A percentile compares a stretch with the other conserved stretches of the same genome.
Evolutionary conservation across 352 stramenopile genomes (phyloP).

Genomic region (Plasmopara muralis): DNA sequence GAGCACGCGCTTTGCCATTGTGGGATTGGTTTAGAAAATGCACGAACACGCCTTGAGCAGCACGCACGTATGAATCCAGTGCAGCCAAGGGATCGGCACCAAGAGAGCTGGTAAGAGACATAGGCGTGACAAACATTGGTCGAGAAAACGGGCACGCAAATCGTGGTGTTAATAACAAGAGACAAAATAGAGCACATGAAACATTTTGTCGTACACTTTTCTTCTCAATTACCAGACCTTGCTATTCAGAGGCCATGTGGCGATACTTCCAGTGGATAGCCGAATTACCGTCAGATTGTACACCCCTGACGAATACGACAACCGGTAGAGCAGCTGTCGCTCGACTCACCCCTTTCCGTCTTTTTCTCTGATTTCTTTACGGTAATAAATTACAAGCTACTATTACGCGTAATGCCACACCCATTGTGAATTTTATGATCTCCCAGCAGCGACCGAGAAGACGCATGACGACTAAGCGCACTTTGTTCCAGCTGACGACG

Average conservation of each 20-base stretch:
- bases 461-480: constrained; percentile 17
- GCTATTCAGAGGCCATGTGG: too few relatives aligned
- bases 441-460: constrained; percentile 12
- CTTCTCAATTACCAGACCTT: too few relatives aligned
- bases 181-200: too few relatives aligned
- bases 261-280: too few relatives aligned
- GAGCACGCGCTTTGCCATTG: constrained; percentile 21
- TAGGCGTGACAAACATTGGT: not conserved
- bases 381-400: constrained; percentile 21
- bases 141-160: not conserved
- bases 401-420: constrained; percentile 9
- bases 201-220: too few relatives aligned
- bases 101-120: not conserved
- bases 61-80: constrained; percentile 10
- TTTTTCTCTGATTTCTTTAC: not conserved
- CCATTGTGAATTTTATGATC: constrained; percentile 2
- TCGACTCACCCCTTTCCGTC: not conserved
- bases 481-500: constrained; percentile 22
- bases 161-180: not conserved
- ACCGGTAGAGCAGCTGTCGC: not conserved
- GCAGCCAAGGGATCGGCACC: constrained; percentile 9
- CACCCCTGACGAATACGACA: not conserved
- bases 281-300: too few relatives aligned
- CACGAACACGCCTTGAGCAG: not conserved
- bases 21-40: constrained; percentile 9